Conservation (phyloP, 2,329 filamentous ascomycete genomes). For the Aaosphaeria pasadenensis region DNA sequence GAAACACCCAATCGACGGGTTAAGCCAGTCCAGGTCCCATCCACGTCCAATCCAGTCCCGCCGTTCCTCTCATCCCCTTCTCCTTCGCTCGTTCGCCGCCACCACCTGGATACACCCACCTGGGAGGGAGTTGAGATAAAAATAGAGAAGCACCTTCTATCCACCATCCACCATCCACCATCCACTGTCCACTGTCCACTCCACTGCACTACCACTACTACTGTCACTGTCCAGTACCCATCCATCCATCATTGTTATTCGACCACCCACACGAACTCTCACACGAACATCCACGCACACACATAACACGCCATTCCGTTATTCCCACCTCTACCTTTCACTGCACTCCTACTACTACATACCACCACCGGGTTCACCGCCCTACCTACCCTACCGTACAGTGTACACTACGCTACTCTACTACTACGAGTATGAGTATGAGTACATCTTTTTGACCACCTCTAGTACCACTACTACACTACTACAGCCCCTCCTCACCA, state of each 20-base stretch:
- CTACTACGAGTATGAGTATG: neutral
- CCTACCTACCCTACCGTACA: neutral
- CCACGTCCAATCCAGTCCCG: too few species aligned
- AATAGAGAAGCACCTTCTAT: neutral
- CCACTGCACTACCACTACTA: neutral
- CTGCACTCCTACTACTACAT: too few species aligned
- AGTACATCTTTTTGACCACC: neutral
- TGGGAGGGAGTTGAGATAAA: neutral
- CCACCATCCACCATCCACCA: neutral
- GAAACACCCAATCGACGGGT: neutral
- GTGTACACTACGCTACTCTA: neutral
- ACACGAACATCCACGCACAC: neutral
- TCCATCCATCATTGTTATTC: neutral
- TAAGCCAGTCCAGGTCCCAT: too few species aligned
- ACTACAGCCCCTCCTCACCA: neutral
- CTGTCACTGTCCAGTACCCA: neutral
- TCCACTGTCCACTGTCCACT: neutral
- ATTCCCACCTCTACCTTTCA: too few species aligned
- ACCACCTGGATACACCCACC: too few species aligned
- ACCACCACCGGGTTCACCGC: neutral
- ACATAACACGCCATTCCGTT: neutral
- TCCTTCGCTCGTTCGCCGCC: too few species aligned
- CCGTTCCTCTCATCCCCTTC: too few species aligned
- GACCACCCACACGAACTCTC: neutral
- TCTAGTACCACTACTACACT: neutral